phyloP scores from a whole-genome alignment of 768 basidiomycete species.

The Russula emetica region DNA sequence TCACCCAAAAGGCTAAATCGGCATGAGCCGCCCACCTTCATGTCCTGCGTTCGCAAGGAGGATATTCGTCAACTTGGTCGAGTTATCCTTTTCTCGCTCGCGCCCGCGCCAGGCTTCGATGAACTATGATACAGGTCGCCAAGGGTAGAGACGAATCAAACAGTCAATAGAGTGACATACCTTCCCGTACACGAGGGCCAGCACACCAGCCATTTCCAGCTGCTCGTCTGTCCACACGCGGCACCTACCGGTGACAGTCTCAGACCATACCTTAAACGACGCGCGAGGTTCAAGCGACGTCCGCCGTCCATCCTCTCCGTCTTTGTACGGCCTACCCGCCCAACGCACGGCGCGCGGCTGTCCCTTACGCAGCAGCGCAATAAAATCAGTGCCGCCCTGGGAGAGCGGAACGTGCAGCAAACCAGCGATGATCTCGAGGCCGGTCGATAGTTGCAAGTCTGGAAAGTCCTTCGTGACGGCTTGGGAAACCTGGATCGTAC shows the following conservation, averaged over 20 bases:
- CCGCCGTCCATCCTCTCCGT: neutral
- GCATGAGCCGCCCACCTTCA: neutral
- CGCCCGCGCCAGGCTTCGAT: neutral
- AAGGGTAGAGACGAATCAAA: neutral
- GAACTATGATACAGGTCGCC: neutral
- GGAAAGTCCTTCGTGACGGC: neutral
- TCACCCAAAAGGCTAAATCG: neutral
- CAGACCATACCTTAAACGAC: constrained; percentile 77
- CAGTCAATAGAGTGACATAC: constrained; percentile 31
- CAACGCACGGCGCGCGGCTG: neutral
- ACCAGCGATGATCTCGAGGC: constrained; percentile 19
- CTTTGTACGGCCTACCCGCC: neutral
- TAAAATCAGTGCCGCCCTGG: neutral
- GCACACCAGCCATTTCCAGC: constrained; percentile 72
- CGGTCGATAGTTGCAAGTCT: neutral
- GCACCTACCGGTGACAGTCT: constrained; percentile 63
- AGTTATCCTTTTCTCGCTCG: neutral
- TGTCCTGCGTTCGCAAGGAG: neutral
- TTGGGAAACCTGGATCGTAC: neutral
- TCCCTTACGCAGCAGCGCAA: neutral
- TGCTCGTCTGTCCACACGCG: constrained; percentile 79
- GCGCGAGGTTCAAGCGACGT: constrained; percentile 39
- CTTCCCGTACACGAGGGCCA: constrained; percentile 76
- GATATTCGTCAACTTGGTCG: neutral
- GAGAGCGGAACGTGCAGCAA: constrained; percentile 35